These are phyloP conservation scores for Colletotrichum chrysophilum DNA, from an alignment of 2,329 filamentous ascomycete species.

Conservation along the genomic window DNA sequence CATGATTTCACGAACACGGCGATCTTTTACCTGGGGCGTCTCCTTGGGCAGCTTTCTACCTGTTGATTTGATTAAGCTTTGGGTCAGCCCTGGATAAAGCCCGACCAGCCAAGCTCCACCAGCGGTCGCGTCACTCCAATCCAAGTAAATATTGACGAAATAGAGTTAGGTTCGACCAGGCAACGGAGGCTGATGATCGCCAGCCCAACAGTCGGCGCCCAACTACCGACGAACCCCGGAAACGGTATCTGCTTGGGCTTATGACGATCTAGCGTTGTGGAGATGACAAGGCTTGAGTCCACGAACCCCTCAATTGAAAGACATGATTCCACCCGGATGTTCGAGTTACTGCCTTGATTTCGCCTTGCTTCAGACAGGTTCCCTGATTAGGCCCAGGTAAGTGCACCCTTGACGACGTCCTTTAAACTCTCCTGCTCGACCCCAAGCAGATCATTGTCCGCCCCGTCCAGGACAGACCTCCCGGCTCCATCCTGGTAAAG, in stretches of 20 bases:
- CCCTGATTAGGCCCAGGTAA: neutral
- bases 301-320: neutral
- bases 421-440: neutral
- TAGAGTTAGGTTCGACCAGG: neutral
- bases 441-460: neutral
- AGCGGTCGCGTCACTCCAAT: neutral
- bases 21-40: neutral
- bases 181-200: neutral
- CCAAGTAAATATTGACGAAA: neutral
- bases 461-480: neutral
- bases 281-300: neutral
- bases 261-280: neutral
- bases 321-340: rapidly evolving
- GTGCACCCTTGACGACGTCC: neutral
- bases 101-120: neutral
- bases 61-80: neutral
- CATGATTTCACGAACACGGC: neutral
- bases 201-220: neutral
- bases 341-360: neutral
- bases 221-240: neutral
- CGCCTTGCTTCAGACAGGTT: neutral
- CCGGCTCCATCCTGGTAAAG: neutral
- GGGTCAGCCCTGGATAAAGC: neutral
- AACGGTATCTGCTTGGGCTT: rapidly evolving
- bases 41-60: neutral